Evolutionary conservation across 2,329 filamentous ascomycete genomes (phyloP).

Genomic region (Fusarium sp.): DNA sequence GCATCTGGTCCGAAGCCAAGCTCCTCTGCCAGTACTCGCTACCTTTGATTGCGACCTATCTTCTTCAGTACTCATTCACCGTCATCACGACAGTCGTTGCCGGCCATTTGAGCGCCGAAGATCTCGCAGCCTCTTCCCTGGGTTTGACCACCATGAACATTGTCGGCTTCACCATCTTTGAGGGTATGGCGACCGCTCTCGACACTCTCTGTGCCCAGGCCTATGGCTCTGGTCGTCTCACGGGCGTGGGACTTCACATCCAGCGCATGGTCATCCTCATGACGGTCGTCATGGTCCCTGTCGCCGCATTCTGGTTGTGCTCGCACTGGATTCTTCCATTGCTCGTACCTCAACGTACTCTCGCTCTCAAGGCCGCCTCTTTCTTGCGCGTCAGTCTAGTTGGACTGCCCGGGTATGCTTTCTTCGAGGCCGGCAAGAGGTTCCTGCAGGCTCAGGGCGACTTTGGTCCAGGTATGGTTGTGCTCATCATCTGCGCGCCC

Average conservation of each 20-base stretch:
- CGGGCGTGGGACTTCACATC: conserved; percentile 63
- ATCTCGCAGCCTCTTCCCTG: conserved; percentile 64
- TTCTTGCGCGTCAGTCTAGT: conserved; percentile 63
- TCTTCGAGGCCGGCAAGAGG: conserved; percentile 66
- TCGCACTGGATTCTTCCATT: conserved; percentile 60
- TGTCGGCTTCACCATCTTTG: conserved; percentile 60
- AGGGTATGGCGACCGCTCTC: conserved; percentile 46
- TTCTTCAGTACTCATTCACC: conserved; percentile 66
- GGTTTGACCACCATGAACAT: conserved; percentile 68
- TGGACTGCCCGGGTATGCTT: conserved; percentile 64
- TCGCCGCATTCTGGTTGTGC: conserved; percentile 61
- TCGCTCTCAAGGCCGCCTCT: conserved; percentile 61
- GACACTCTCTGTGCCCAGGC: conserved; percentile 45
- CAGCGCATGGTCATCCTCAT: conserved; percentile 67
- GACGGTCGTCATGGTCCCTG: conserved; percentile 60
- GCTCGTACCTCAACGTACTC: conserved; percentile 59
- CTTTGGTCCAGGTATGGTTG: conserved; percentile 62
- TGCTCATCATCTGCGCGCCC: conserved; percentile 61
- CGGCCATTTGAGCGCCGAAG: conserved; percentile 64
- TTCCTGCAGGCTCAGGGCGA: conserved; percentile 68
- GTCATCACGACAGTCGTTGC: conserved; percentile 65
- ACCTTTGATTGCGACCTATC: conserved; percentile 64
- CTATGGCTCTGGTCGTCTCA: conserved; percentile 55
- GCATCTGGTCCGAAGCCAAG: conserved; percentile 28
- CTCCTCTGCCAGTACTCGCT: conserved; percentile 49